Conservation (phyloP, 108 stramenopile genomes). For the Nitzschia sp. region DNA sequence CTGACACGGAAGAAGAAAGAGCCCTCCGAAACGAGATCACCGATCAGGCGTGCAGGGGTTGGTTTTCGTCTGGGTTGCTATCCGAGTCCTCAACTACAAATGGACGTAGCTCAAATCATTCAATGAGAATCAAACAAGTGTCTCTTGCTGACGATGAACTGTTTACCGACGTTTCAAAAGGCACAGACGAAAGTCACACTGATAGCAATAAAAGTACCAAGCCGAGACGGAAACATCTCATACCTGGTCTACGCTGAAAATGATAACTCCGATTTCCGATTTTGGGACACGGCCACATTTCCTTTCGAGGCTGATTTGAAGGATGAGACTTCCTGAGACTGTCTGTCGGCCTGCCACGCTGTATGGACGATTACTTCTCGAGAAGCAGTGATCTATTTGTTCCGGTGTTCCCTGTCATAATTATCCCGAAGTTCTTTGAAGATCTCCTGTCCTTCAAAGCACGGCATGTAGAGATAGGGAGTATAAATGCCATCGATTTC, state of each 20-base stretch:
- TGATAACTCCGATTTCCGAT: not conserved
- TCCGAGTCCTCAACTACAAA: not conserved
- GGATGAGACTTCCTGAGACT: no score
- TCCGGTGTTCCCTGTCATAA: no score
- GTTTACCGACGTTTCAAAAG: conserved; percentile 32
- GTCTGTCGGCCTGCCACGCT: no score
- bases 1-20: conserved; percentile 67
- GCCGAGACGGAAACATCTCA: not conserved
- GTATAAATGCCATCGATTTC: no score
- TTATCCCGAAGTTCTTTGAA: no score
- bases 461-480: no score
- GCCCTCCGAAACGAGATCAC: conserved; percentile 62
- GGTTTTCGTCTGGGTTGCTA: conserved; percentile 69
- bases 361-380: no score
- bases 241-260: conserved; percentile 7
- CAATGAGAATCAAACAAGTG: not conserved
- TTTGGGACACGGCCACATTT: no score
- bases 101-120: not conserved
- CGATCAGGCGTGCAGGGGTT: conserved; percentile 86
- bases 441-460: no score
- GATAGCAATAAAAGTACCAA: not conserved
- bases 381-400: no score
- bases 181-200: not conserved
- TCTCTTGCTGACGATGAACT: conserved; percentile 36
- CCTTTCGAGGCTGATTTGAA: no score